A percentile compares a stretch with the other conserved stretches of the same genome.
phyloP scores from a whole-genome alignment of 768 basidiomycete genomes.

The Symmetrospora coprosmae region DNA sequence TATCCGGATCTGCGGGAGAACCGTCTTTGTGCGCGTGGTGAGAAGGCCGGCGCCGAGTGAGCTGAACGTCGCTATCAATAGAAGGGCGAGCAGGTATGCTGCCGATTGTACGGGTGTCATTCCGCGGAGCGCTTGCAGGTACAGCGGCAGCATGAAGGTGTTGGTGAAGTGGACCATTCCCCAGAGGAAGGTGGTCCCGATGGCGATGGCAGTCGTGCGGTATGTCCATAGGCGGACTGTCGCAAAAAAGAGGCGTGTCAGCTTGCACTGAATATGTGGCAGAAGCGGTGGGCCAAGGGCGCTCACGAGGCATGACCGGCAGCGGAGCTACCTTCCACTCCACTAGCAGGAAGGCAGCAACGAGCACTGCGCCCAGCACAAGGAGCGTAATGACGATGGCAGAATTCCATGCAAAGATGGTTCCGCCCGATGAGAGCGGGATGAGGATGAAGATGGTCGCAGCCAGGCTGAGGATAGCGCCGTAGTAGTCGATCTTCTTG shows the following conservation, averaged over 20 bases:
- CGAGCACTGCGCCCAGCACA: background rate
- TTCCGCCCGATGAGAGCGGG: constrained; percentile 18
- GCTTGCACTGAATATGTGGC: background rate
- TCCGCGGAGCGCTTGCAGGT: constrained; percentile 21
- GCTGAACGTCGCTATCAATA: constrained; percentile 30
- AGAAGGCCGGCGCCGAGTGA: constrained; percentile 28
- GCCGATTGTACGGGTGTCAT: constrained; percentile 31
- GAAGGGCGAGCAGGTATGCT: constrained; percentile 32
- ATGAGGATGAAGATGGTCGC: constrained; percentile 21
- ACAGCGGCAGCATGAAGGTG: constrained; percentile 8
- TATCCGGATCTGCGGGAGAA: constrained; percentile 30
- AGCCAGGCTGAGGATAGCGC: constrained; percentile 2
- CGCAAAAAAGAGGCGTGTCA: background rate
- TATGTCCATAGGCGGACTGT: background rate
- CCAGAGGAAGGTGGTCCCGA: background rate
- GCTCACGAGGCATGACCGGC: constrained; percentile 14
- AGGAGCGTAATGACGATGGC: background rate
- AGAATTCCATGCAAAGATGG: constrained; percentile 12
- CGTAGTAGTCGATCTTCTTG: constrained; percentile 15
- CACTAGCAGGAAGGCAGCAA: constrained; percentile 2
- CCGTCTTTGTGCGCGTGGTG: constrained; percentile 32
- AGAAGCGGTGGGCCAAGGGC: background rate
- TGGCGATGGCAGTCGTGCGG: background rate
- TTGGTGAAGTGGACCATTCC: constrained; percentile 11
- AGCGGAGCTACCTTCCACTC: constrained; percentile 20